These are phyloP conservation scores for Amphibolis antarctica DNA, from an alignment of 106 monocot genomes.

Conservation along the genomic window DNA sequence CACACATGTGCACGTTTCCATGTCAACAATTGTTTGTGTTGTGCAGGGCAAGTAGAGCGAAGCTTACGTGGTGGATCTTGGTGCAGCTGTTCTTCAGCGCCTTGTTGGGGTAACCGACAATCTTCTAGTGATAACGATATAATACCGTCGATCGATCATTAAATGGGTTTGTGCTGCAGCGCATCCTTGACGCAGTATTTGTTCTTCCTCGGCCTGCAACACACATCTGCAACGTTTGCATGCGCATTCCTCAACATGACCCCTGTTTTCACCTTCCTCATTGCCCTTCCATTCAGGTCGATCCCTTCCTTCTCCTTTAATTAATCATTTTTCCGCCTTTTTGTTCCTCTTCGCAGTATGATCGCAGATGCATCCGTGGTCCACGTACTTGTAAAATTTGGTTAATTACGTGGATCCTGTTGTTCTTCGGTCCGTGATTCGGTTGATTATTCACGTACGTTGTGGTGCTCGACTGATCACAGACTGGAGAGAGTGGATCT, in stretches of 20 bases:
- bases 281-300: constrained; percentile 15
- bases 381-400: no score
- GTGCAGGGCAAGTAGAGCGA: constrained; percentile 39
- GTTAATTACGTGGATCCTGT: no score
- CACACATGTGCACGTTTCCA: no score
- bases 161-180: not conserved
- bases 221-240: constrained; percentile 20
- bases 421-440: no score
- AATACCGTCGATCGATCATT: not conserved
- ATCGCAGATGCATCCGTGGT: no score
- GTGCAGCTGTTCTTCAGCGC: constrained; percentile 41
- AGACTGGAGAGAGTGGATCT: constrained; percentile 43
- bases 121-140: not conserved
- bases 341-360: no score
- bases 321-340: no score
- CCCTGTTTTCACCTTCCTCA: constrained; percentile 20
- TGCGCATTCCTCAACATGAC: constrained; percentile 28
- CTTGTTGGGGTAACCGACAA: constrained; percentile 36
- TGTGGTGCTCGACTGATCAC: no score
- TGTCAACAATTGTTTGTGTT: no score
- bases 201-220: constrained; percentile 18
- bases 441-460: no score
- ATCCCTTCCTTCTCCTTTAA: no score
- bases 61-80: constrained; percentile 33
- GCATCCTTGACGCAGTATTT: constrained; percentile 19